These are phyloP conservation scores for Ganoderma multipileum DNA, from an alignment of 1,284 basidiomycete genomes.

Conservation along the genomic window DNA sequence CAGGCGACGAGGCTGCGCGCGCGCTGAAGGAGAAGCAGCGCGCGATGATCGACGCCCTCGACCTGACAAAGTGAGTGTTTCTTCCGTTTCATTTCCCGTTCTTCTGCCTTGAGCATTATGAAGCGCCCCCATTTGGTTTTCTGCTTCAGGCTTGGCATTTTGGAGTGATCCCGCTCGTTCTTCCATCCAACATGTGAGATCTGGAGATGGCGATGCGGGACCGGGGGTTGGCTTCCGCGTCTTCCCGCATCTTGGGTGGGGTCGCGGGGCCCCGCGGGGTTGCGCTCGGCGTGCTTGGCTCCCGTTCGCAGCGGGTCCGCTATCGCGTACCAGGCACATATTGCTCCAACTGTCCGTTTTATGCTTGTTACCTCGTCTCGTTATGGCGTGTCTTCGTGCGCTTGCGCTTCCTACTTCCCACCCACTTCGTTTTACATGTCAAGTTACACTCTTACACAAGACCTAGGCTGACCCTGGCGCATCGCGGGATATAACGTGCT, in stretches of 20 bases:
- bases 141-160: neutral
- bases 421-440: neutral
- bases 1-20: slow-evolving; percentile 62
- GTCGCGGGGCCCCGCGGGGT: slow-evolving; percentile 20
- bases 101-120: neutral
- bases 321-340: neutral
- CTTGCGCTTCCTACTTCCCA: neutral
- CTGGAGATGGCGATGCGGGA: neutral
- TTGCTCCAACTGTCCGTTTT: too few species aligned
- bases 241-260: neutral
- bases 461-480: neutral
- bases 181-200: neutral
- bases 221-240: neutral
- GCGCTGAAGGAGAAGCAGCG: slow-evolving; percentile 73
- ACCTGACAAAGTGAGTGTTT: slow-evolving; percentile 80
- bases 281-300: slow-evolving; percentile 19
- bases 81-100: slow-evolving; percentile 4
- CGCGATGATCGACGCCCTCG: slow-evolving; percentile 85
- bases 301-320: neutral
- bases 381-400: neutral
- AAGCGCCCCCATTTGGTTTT: neutral
- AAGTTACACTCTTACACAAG: neutral
- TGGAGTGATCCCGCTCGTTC: neutral
- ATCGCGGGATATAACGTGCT: neutral
- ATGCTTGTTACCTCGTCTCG: neutral